Evolutionary conservation across 225 moss, liverwort and hornwort species (phyloP).

Genomic region (Pseudoscleropodium purum): DNA sequence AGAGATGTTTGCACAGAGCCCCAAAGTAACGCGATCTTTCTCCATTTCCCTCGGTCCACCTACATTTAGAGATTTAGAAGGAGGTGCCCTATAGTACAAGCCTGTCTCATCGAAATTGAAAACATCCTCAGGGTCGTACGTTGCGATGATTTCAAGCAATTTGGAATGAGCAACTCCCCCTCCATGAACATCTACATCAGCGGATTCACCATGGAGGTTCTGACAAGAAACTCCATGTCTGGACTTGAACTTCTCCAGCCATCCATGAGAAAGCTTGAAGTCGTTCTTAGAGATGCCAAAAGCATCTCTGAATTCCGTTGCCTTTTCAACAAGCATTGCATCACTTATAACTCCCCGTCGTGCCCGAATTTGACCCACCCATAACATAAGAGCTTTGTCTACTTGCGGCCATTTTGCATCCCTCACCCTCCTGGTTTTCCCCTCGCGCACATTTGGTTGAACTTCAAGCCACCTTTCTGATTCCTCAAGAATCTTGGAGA

Average conservation of each 20-base stretch:
- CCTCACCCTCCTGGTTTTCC: neutral
- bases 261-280: conserved; percentile 15
- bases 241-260: conserved; percentile 14
- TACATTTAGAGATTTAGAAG: neutral
- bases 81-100: conserved; percentile 5
- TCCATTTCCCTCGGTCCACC: neutral
- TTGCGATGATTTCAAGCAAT: neutral
- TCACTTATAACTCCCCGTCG: neutral
- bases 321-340: neutral
- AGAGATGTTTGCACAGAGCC: neutral
- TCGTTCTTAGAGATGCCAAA: conserved; percentile 8
- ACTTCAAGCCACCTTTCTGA: neutral
- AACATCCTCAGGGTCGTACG: neutral
- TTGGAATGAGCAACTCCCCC: neutral
- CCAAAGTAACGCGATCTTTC: neutral
- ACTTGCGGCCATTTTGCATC: conserved; percentile 18
- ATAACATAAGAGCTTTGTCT: conserved; percentile 5
- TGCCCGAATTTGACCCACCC: conserved; percentile 3
- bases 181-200: neutral
- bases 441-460: neutral
- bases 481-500: conserved; percentile 7
- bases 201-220: neutral
- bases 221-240: conserved; percentile 7
- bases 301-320: neutral
- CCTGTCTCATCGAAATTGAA: conserved; percentile 3